Evolutionary conservation across 2,329 filamentous ascomycete species (phyloP), one percentile per base, ranked within the genome.

Genomic region (Xylariaceae sp.): DNA sequence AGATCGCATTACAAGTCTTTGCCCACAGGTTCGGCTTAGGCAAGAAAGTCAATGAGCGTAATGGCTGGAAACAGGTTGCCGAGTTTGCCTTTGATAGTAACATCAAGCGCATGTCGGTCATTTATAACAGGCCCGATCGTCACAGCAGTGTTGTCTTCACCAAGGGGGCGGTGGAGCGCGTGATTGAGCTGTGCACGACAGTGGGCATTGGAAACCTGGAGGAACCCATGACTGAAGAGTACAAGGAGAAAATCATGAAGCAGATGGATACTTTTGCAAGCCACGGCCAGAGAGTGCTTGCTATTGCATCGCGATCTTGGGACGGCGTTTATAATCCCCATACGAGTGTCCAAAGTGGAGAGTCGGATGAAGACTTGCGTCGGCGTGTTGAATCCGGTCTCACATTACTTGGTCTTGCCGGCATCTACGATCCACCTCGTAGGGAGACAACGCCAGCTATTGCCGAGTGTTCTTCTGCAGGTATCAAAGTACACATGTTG

Each of bases 401-500:
- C 37, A 82, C 80, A 2, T 89, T 95, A 62, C 82, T 90, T 11
- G 92, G 92, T n/a, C 81, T 96, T 8, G 87, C 89, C 53, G 91
- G 90, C 58, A 88, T 96, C 63, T 93, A 94, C 70, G 91, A 96
- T 66, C 91, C 91, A 2, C 91, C 90, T 57, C 89, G 91, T 1
- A 83, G 85, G 1, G 91, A 95, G 75, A 92, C 91, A 0, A 88
- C 87, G 18, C 81, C 79, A 0, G 86, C 89, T 5, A 89, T 92
- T 59, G 78, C 78, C 18, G 82, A 88, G 69, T 91, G 88, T 68
- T 83, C 88, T 57, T 80, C 80, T 51, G 89, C 89, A 30, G 89
- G 89, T 53, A 91, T 92, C 71, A 82, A 82, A 63, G 89, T 92
- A 5, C 88, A 92, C 75, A 92, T 93, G 89, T 80, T 93, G 37